These are phyloP conservation scores for Mortierella sp. DNA, from an alignment of 371 early-diverging fungal genomes.

Conservation along the genomic window DNA sequence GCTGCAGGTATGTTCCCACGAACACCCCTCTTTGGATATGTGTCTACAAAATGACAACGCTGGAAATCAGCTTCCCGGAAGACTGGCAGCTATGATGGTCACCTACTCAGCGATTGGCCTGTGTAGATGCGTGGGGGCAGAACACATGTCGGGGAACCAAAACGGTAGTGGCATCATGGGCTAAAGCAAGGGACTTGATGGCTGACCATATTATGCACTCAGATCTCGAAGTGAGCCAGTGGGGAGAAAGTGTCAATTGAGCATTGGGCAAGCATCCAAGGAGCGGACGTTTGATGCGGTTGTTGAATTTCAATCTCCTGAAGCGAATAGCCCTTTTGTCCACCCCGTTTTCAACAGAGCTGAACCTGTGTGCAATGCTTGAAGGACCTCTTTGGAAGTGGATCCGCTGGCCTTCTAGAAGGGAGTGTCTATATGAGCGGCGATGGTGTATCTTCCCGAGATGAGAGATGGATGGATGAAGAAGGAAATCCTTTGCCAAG, in stretches of 20 bases:
- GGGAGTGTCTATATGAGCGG: background rate
- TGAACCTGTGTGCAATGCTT: background rate
- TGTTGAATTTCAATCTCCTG: slow-evolving; percentile 1
- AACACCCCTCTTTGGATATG: too few relatives aligned
- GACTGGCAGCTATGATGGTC: too few relatives aligned
- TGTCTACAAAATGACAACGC: too few relatives aligned
- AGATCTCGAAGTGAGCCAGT: too few relatives aligned
- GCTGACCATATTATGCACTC: too few relatives aligned
- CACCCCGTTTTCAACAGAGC: background rate
- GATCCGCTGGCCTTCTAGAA: background rate
- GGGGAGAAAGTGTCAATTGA: background rate
- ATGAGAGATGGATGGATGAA: background rate
- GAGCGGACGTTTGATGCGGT: background rate
- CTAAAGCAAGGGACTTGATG: too few relatives aligned
- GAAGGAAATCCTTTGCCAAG: background rate
- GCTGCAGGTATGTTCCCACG: too few relatives aligned
- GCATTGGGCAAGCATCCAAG: background rate
- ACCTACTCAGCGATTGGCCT: too few relatives aligned
- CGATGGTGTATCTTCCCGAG: background rate
- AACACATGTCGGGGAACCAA: too few relatives aligned
- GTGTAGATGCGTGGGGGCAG: too few relatives aligned
- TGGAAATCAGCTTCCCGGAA: too few relatives aligned
- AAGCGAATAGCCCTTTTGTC: background rate
- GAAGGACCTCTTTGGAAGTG: background rate
- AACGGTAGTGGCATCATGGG: too few relatives aligned